Evolutionary conservation across 2,329 filamentous ascomycete genomes (phyloP).

Genomic region (Lasiodiplodia sp.): DNA sequence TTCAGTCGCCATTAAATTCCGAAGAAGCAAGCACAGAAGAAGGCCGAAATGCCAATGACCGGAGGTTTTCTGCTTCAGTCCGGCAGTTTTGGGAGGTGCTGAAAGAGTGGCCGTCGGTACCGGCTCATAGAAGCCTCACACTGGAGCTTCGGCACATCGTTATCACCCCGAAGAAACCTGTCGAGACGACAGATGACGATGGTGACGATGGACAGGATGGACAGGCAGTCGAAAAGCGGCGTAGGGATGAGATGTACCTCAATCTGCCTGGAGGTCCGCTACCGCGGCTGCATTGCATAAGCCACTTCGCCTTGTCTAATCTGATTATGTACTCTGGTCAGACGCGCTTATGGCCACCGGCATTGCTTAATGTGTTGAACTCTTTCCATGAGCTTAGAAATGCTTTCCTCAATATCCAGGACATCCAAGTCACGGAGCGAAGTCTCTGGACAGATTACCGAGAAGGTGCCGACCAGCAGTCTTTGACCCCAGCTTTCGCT

Average conservation of each 20-base stretch:
- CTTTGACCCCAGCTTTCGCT: neutral
- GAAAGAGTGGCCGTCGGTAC: neutral
- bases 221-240: neutral
- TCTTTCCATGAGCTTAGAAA: neutral
- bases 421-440: neutral
- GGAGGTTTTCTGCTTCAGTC: neutral
- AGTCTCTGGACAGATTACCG: neutral
- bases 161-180: no score
- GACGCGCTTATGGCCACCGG: neutral
- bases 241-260: neutral
- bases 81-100: neutral
- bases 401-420: neutral
- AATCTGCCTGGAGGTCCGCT: neutral
- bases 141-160: neutral
- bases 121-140: neutral
- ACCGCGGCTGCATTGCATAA: neutral
- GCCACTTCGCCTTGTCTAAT: neutral
- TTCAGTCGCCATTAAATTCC: neutral
- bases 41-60: neutral
- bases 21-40: neutral
- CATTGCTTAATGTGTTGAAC: neutral
- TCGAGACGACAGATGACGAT: neutral
- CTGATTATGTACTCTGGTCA: neutral
- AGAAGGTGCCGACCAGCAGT: neutral
- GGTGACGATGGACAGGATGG: neutral